These are phyloP conservation scores for Fistulinella cinereoalba DNA, from an alignment of 1,284 basidiomycete genomes.

Conservation along the genomic window DNA sequence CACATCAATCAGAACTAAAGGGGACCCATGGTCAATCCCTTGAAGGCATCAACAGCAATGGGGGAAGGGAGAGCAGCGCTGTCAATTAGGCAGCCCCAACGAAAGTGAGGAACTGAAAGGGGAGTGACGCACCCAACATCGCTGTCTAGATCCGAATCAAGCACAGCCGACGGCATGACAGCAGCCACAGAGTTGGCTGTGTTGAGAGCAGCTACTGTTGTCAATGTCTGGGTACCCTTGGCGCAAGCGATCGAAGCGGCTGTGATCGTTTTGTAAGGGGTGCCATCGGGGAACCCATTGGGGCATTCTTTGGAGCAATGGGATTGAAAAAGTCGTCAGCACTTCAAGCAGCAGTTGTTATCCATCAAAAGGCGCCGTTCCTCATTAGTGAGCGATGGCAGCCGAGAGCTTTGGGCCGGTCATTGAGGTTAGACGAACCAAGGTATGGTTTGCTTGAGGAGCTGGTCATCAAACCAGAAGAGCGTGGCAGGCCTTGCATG, in stretches of 20 bases:
- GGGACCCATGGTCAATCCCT: slow-evolving; percentile 5
- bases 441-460: too few relatives aligned
- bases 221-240: background rate
- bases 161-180: background rate
- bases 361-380: slow-evolving; percentile 4
- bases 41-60: background rate
- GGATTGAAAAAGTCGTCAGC: slow-evolving; percentile 1
- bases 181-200: background rate
- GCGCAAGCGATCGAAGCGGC: background rate
- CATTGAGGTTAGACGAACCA: too few relatives aligned
- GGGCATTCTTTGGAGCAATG: slow-evolving; percentile 8
- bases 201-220: background rate
- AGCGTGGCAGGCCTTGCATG: too few relatives aligned
- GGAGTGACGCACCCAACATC: background rate
- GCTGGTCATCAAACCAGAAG: too few relatives aligned
- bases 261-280: background rate
- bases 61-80: background rate
- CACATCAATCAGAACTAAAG: slow-evolving; percentile 5
- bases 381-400: background rate
- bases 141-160: background rate
- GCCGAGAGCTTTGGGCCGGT: background rate
- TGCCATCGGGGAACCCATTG: slow-evolving; percentile 8
- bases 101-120: background rate
- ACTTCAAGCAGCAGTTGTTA: slow-evolving; percentile 18
- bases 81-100: background rate